Percentiles rank a stretch among this genome's conserved stretches.
These are phyloP conservation scores for Cryomyces minteri DNA, from an alignment of 495 filamentous ascomycete genomes.

Conservation along the genomic window DNA sequence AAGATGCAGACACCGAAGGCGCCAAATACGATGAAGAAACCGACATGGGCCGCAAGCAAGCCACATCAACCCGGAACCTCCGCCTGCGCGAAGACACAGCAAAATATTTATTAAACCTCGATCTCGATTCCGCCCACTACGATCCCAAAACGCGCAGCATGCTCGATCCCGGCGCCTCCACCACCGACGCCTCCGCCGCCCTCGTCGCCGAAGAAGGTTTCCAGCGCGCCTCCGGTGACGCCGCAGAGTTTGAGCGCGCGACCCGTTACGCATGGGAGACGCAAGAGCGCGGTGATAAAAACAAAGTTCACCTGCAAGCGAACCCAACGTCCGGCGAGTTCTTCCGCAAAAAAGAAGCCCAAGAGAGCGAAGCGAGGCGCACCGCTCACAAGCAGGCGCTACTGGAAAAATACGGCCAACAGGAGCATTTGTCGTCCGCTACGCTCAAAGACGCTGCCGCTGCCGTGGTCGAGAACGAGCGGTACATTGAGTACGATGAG, in stretches of 20 bases:
- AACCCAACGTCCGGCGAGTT: constrained; percentile 90
- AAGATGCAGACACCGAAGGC: constrained; percentile 37
- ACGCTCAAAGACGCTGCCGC: constrained; percentile 33
- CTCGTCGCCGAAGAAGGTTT: constrained; percentile 92
- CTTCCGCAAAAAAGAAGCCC: constrained; percentile 54
- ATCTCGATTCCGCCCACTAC: constrained; percentile 92
- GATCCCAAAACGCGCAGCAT: constrained; percentile 93
- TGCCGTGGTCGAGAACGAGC: constrained; percentile 61
- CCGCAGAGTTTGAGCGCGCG: constrained; percentile 82
- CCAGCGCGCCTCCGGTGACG: constrained; percentile 77
- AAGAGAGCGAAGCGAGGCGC: constrained; percentile 48
- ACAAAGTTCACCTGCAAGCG: constrained; percentile 73
- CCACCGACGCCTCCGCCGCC: constrained; percentile 59
- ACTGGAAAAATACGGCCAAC: constrained; percentile 70
- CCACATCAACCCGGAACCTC: constrained; percentile 75
- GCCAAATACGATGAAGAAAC: constrained; percentile 87
- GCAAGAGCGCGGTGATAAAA: constrained; percentile 59
- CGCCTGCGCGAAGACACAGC: constrained; percentile 91
- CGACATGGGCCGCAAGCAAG: constrained; percentile 87
- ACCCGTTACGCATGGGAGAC: constrained; percentile 88
- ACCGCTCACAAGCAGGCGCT: constrained; percentile 50
- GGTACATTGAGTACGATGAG: constrained; percentile 92
- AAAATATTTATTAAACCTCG: constrained; percentile 91
- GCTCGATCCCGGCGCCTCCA: constrained; percentile 71
- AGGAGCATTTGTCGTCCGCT: constrained; percentile 41